Conservation (phyloP, 768 basidiomycete species). For the Cubamyces sp. region DNA sequence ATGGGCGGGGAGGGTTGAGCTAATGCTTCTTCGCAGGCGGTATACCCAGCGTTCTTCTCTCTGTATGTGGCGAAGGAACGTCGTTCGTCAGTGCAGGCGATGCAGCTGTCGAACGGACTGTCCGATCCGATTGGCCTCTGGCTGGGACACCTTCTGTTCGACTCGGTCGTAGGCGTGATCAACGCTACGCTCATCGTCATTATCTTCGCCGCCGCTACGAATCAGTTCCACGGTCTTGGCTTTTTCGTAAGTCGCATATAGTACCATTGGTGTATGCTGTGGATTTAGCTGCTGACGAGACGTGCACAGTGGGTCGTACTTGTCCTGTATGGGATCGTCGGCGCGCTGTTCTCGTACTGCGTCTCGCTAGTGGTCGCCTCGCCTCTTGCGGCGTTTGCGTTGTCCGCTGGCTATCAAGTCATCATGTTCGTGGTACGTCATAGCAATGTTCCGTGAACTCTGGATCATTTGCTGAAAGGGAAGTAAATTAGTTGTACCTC, state of each 20-base stretch:
- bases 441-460: neutral
- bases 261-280: neutral
- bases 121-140: constrained; percentile 71
- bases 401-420: constrained; percentile 73
- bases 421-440: constrained; percentile 68
- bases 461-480: constrained; percentile 1
- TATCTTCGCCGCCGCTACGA: constrained; percentile 56
- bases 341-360: constrained; percentile 71
- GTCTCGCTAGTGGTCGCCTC: constrained; percentile 63
- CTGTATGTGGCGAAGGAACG: constrained; percentile 78
- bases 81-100: constrained; percentile 73
- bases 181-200: constrained; percentile 66
- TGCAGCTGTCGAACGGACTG: constrained; percentile 81
- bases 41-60: constrained; percentile 82
- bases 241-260: constrained; percentile 50
- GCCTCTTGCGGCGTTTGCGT: constrained; percentile 74
- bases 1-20: neutral
- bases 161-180: constrained; percentile 61
- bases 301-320: constrained; percentile 65
- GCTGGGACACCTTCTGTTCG: constrained; percentile 80
- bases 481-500: constrained; percentile 57
- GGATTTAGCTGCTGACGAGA: neutral
- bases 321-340: constrained; percentile 70
- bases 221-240: constrained; percentile 72
- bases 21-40: constrained; percentile 47